phyloP scores from a whole-genome alignment of 768 basidiomycete genomes.

The Leucogyrophana mollusca region DNA sequence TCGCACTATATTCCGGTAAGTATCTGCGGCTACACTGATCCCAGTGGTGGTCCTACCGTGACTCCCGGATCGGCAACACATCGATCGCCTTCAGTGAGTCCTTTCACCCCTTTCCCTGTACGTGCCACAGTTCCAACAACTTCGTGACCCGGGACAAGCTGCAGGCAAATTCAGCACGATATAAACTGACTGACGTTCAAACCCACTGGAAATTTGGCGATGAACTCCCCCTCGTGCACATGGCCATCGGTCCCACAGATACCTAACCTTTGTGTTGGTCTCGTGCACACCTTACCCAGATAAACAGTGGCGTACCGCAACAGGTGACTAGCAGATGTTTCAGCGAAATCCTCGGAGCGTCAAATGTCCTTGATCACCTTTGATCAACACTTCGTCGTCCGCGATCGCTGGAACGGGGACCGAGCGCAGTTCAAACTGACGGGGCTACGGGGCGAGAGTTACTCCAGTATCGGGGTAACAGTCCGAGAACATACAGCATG shows the following conservation, averaged over 20 bases:
- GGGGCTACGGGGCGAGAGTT: conserved; percentile 31
- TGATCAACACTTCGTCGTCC: conserved; percentile 58
- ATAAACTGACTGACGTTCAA: neutral
- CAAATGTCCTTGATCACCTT: conserved; percentile 35
- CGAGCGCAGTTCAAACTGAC: conserved; percentile 50
- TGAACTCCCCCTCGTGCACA: conserved; percentile 65
- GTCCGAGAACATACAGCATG: conserved; percentile 31
- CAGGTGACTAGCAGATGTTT: neutral
- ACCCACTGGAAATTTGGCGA: conserved; percentile 65
- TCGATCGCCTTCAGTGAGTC: conserved; percentile 41
- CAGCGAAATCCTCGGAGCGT: neutral
- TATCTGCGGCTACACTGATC: neutral
- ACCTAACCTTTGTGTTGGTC: conserved; percentile 28
- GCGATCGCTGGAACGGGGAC: conserved; percentile 51
- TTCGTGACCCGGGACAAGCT: conserved; percentile 39
- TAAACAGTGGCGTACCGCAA: neutral
- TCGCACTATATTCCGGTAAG: conserved; percentile 22
- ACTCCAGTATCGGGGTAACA: neutral
- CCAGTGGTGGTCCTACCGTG: conserved; percentile 14
- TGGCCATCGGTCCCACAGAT: conserved; percentile 72
- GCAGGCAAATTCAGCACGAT: neutral
- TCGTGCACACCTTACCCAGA: neutral
- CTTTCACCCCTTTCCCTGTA: conserved; percentile 41
- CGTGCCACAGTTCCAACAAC: conserved; percentile 40
- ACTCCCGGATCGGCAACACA: conserved; percentile 42